These are phyloP conservation scores for Ustilago xerochloae DNA, from an alignment of 1,284 basidiomycete genomes.

Conservation along the genomic window DNA sequence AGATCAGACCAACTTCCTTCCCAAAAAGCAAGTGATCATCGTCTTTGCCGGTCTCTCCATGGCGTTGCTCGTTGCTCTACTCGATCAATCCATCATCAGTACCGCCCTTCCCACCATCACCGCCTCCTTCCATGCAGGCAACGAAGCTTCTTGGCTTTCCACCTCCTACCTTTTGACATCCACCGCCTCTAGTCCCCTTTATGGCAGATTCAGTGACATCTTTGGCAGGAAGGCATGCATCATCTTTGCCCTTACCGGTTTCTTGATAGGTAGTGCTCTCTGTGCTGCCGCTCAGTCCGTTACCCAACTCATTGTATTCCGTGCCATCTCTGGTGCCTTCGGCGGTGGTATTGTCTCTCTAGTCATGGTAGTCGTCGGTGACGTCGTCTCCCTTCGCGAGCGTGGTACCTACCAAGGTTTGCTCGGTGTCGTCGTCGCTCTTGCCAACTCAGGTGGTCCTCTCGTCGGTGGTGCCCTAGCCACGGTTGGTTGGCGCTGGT, in stretches of 20 bases:
- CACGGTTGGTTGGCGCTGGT: constrained; percentile 37
- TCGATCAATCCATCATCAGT: constrained; percentile 68
- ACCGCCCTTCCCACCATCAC: constrained; percentile 67
- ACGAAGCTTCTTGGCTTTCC: constrained; percentile 70
- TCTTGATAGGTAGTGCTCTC: constrained; percentile 70
- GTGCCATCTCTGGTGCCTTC: constrained; percentile 76
- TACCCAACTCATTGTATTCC: constrained; percentile 78
- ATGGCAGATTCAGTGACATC: constrained; percentile 74
- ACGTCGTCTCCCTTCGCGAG: constrained; percentile 53
- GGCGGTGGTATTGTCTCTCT: constrained; percentile 78
- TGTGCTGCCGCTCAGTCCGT: constrained; percentile 69
- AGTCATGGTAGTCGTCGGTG: constrained; percentile 70
- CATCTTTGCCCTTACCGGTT: constrained; percentile 75
- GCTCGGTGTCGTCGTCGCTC: constrained; percentile 49
- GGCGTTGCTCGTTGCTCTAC: constrained; percentile 59
- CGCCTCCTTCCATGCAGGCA: constrained; percentile 43
- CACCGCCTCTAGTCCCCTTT: constrained; percentile 67
- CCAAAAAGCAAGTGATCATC: constrained; percentile 75
- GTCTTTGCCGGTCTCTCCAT: constrained; percentile 76
- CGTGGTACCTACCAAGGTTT: constrained; percentile 58
- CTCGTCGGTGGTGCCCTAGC: constrained; percentile 55
- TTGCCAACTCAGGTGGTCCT: constrained; percentile 53
- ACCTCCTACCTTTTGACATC: constrained; percentile 69
- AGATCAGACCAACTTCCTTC: constrained; percentile 82
- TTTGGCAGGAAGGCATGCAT: constrained; percentile 76